Evolutionary conservation across 2,329 filamentous ascomycete genomes (phyloP), one percentile per base, ranked within the genome.

Genomic region (Trichoderma gracile): DNA sequence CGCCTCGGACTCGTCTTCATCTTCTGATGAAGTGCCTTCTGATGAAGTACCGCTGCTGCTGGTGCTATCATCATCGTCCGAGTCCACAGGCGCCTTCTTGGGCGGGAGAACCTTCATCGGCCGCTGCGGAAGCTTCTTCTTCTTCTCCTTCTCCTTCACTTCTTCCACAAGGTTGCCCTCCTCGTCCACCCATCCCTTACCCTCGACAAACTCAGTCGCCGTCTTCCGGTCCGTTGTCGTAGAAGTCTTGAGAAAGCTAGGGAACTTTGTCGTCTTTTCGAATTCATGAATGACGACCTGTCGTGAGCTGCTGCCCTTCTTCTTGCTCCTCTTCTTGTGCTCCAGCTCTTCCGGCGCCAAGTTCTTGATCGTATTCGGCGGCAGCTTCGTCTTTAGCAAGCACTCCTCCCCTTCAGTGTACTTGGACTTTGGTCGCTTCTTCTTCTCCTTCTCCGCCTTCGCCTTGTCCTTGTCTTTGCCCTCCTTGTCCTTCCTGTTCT

Each of bases 261-360:
- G 91, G 68, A 92, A 89, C 71, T 92, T 94, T 43, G 86, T 87
- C 8, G 90, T 93, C 74, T 92, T 93, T 70, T 90, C 86, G 73
- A 97, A 98, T 74, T 99, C 95, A 76, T 98, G 93, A 3, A 98
- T 84, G 4, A 92, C 80, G 1, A 89, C 82, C 65, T 90, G 86
- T 15, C 80, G 75, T 14, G 70, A 67, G 59, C 72, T 73, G 60
- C 72, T 73, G 62, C 74, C 82, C 52, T 83, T 82, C 70, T 86
- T 84, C 73, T 83, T 82, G 69, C 86, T 87, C 69, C 84, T 87
- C 70, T 86, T 87, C 69, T 84, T 87, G 69, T 82, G 82, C n/a
- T 78, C 42, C 27, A 65, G 43, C n/a, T 80, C 76, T 3, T 78
- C 78, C 33, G 80, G 77, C 1, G 74, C 70, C 14, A 77, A 67